Conservation (phyloP, 2,329 filamentous ascomycete species). For the Hymenoscyphus occultus region DNA sequence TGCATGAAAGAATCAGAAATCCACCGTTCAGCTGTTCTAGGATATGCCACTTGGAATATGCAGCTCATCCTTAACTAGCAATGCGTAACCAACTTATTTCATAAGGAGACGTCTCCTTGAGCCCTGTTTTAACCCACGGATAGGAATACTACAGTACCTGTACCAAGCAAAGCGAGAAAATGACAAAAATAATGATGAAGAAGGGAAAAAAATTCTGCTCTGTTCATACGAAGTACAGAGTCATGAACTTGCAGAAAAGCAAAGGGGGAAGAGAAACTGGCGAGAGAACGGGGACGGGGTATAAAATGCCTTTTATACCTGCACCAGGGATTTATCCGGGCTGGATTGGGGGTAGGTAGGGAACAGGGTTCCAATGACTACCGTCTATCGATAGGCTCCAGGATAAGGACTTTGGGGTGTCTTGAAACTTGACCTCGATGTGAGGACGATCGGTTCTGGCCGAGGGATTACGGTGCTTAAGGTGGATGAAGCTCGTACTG, state of each 20-base stretch:
- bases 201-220: not conserved
- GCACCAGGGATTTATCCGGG: not conserved
- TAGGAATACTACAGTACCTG: no score
- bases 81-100: not conserved
- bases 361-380: not conserved
- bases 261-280: not conserved
- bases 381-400: slow-evolving; percentile 2
- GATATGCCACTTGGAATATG: not conserved
- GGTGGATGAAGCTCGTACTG: no score
- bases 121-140: not conserved
- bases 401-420: not conserved
- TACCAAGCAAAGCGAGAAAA: not conserved
- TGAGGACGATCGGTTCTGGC: not conserved
- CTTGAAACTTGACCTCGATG: not conserved
- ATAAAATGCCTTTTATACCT: not conserved
- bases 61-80: not conserved
- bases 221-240: not conserved
- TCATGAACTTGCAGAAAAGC: not conserved
- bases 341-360: not conserved
- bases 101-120: not conserved
- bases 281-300: not conserved
- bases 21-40: not conserved
- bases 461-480: not conserved
- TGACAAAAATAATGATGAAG: not conserved
- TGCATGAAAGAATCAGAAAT: not conserved